phyloP scores from a whole-genome alignment of 768 basidiomycete genomes.

The Krasilnikovozyma curviuscula region DNA sequence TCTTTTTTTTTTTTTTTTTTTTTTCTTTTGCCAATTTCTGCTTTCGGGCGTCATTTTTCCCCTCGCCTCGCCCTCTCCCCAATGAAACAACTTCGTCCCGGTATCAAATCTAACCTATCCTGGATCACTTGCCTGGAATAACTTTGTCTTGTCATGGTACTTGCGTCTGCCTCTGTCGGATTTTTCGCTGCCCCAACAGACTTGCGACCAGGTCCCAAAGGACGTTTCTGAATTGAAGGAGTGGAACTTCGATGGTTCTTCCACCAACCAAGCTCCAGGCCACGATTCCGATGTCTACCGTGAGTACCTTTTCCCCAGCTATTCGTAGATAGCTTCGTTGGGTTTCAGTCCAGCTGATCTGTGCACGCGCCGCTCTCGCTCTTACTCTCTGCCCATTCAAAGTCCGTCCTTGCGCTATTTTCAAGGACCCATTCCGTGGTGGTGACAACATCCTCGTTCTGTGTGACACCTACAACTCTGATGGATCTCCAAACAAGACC shows the following conservation, averaged over 20 bases:
- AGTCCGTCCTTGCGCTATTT: conserved; percentile 74
- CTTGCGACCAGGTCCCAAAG: conserved; percentile 64
- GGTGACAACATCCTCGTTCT: conserved; percentile 90
- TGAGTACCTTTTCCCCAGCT: conserved; percentile 16
- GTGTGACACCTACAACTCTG: conserved; percentile 90
- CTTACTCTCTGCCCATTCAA: background rate
- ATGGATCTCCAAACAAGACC: conserved; percentile 90
- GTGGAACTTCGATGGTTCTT: conserved; percentile 99
- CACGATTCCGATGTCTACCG: conserved; percentile 83
- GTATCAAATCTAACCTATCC: conserved; percentile 1
- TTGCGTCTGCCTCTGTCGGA: conserved; percentile 7
- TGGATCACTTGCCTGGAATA: too few species aligned
- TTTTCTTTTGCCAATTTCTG: too few species aligned
- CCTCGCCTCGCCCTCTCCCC: background rate
- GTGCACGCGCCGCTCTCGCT: too few species aligned
- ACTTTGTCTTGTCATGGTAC: too few species aligned
- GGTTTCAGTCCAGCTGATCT: too few species aligned
- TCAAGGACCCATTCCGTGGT: conserved; percentile 98
- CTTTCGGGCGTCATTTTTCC: background rate
- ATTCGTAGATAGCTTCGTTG: background rate
- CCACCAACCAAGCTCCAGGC: conserved; percentile 91
- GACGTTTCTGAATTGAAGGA: conserved; percentile 79
- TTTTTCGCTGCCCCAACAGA: too few species aligned
- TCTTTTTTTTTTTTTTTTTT: too few species aligned
- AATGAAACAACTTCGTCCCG: background rate